Base-by-base conservation (phyloP, 192 early-diverging fungal species). In the Mortierella alpina region DNA sequence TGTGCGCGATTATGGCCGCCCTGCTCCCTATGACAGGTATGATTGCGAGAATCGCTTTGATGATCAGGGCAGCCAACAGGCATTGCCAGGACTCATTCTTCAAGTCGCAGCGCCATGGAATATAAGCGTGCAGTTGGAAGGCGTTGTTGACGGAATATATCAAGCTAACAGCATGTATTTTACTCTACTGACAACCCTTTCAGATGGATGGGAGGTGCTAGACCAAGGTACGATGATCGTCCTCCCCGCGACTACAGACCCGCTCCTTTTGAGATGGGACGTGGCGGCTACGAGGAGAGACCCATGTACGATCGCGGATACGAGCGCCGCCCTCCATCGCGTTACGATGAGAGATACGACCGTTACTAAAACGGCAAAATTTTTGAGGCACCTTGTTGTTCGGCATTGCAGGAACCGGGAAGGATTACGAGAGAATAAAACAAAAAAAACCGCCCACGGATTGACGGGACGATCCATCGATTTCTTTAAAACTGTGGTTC, bases 1-100 rank as follows among this genome's bases (percentile, higher is more conserved):
- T 40, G 59, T 60, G 59, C 77, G 77, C 59, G 77, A 80, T 48
- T 80, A 80, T 61, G 70, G 59, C 50, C 77, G 77, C 55, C 77
- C 77, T 31, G 77, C 53, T 46, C 77, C 70, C 10, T 80, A 80
- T 61, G 77, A 80, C 66, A 80, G 77, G 70, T 76, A 76, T 76
- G 74, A 69, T 64, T 50, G 68, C 70, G 60, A 56, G 70, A 63
- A 71, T 68, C 48, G 46, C 40, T 72, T 59, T 22, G 77, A 80
- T 69, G 68, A 62, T 66, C 53, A 76, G 66, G 67, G 53, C 23
- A 68, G 67, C 73, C 62, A 60, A 69, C 56, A 66, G 64, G 64
- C 60, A 53, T 69, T 69, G 66, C 66, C 59, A 76, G 66, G 61
- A 67, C 66, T 69, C 60, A 65, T 76, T 69, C 63, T 57, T n/a